Evolutionary conservation across 192 early-diverging fungal genomes (phyloP).

Genomic region (Linnemannia elongata): DNA sequence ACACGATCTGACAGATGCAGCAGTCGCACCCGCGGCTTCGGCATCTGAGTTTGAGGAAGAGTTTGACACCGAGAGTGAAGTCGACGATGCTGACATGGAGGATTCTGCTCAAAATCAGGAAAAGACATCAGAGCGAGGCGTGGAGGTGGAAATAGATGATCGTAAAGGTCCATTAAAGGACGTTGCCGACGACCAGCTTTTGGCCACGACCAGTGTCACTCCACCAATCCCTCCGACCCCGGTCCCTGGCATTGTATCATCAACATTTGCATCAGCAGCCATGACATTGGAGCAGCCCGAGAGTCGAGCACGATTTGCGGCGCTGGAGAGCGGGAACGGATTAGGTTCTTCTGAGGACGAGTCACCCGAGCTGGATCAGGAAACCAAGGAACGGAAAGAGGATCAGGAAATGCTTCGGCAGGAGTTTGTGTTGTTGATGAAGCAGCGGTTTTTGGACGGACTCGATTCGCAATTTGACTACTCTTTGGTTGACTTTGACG

Average conservation of each 20-base stretch:
- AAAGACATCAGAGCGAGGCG: background rate
- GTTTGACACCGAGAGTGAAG: slow-evolving; percentile 53
- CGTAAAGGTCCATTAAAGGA: slow-evolving; percentile 14
- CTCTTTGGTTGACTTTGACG: slow-evolving; percentile 47
- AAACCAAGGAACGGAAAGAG: slow-evolving; percentile 30
- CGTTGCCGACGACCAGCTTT: slow-evolving; percentile 21
- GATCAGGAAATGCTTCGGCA: slow-evolving; percentile 36
- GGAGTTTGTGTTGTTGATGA: slow-evolving; percentile 55
- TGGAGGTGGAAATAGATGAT: background rate
- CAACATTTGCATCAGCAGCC: slow-evolving; percentile 35
- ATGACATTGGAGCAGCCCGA: slow-evolving; percentile 32
- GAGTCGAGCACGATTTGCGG: slow-evolving; percentile 34
- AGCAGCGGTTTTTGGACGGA: slow-evolving; percentile 54
- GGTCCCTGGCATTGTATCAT: slow-evolving; percentile 18
- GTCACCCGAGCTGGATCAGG: slow-evolving; percentile 14
- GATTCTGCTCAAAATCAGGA: background rate
- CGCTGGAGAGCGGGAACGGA: slow-evolving; percentile 24
- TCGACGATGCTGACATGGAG: slow-evolving; percentile 15
- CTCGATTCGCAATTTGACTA: slow-evolving; percentile 45
- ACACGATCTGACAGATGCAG: background rate
- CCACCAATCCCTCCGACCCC: slow-evolving; percentile 37
- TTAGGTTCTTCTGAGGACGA: slow-evolving; percentile 20
- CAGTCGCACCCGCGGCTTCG: background rate
- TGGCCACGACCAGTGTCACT: slow-evolving; percentile 13
- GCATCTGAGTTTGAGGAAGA: slow-evolving; percentile 44